Conservation (phyloP, 1,139 yeast species). For the Ogataea hybrid region DNA sequence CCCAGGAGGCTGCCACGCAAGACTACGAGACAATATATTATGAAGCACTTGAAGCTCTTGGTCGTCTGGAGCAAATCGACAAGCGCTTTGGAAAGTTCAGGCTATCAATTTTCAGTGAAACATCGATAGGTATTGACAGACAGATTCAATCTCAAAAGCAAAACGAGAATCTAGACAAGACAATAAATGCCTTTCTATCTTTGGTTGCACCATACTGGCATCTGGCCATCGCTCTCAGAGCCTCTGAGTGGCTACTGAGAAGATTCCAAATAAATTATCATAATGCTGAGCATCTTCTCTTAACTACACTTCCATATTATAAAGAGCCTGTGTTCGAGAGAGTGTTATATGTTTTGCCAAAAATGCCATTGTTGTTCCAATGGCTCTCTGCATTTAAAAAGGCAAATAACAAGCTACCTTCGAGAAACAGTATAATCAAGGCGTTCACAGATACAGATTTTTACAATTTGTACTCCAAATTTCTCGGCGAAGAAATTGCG, state of each 20-base stretch:
- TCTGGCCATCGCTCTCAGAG: slow-evolving; percentile 72
- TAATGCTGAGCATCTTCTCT: slow-evolving; percentile 68
- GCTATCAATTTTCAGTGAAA: slow-evolving; percentile 73
- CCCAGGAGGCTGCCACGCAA: slow-evolving; percentile 87
- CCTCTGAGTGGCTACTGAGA: slow-evolving; percentile 94
- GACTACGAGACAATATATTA: slow-evolving; percentile 82
- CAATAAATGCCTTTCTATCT: slow-evolving; percentile 70
- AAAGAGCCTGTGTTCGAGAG: slow-evolving; percentile 70
- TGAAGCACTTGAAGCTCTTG: slow-evolving; percentile 72
- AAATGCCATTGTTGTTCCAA: slow-evolving; percentile 72
- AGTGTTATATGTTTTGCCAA: slow-evolving; percentile 63
- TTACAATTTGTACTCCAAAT: slow-evolving; percentile 61
- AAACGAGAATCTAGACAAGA: slow-evolving; percentile 66
- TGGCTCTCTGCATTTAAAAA: slow-evolving; percentile 73
- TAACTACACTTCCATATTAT: slow-evolving; percentile 77
- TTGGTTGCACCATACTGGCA: slow-evolving; percentile 75
- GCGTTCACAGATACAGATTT: slow-evolving; percentile 71
- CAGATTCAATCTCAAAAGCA: slow-evolving; percentile 75
- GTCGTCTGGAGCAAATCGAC: slow-evolving; percentile 66
- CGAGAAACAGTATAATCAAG: slow-evolving; percentile 67
- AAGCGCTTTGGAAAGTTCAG: slow-evolving; percentile 70
- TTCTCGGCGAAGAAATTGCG: slow-evolving; percentile 51
- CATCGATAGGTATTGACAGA: slow-evolving; percentile 78
- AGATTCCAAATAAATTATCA: slow-evolving; percentile 84
- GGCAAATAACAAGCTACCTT: slow-evolving; percentile 44